Evolutionary conservation across 1,139 yeast genomes (phyloP).

Genomic region (Tardiomyces blankii): DNA sequence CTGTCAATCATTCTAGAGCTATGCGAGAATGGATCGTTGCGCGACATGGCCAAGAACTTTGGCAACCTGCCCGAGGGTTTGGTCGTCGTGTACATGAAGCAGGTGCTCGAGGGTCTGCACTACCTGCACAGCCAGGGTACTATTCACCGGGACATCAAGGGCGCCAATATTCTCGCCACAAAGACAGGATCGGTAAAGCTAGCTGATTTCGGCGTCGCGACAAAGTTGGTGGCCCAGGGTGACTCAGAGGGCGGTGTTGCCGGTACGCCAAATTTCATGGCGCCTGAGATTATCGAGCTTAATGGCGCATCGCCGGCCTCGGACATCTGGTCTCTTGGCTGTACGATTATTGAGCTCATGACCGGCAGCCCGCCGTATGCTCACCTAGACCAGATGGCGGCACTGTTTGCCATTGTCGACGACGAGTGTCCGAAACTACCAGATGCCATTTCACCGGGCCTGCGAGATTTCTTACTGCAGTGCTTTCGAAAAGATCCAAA

Average conservation of each 20-base stretch:
- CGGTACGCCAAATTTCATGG: conserved; percentile 86
- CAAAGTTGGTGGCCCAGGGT: conserved; percentile 28
- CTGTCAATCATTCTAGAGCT: conserved; percentile 69
- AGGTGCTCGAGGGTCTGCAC: conserved; percentile 61
- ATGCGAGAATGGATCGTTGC: conserved; percentile 79
- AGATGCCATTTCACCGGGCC: conserved; percentile 35
- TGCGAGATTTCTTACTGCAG: conserved; percentile 49
- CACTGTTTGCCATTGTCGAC: conserved; percentile 85
- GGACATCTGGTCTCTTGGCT: conserved; percentile 73
- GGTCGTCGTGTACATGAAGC: conserved; percentile 49
- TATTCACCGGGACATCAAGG: conserved; percentile 69
- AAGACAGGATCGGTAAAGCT: conserved; percentile 51
- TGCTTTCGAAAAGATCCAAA: conserved; percentile 75
- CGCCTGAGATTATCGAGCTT: conserved; percentile 57
- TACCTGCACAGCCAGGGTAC: conserved; percentile 65
- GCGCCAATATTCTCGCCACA: conserved; percentile 60
- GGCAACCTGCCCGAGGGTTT: conserved; percentile 48
- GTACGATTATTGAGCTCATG: conserved; percentile 77
- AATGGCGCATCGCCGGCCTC: conserved; percentile 85
- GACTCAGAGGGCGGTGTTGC: conserved; percentile 17
- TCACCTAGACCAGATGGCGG: conserved; percentile 72
- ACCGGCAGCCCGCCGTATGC: conserved; percentile 87
- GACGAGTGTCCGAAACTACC: conserved; percentile 79
- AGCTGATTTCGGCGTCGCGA: conserved; percentile 76
- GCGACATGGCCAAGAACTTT: conserved; percentile 49